Evolutionary conservation across 768 basidiomycete species (phyloP), one percentile per base, ranked within the genome.

Genomic region (Podaxis sp.): DNA sequence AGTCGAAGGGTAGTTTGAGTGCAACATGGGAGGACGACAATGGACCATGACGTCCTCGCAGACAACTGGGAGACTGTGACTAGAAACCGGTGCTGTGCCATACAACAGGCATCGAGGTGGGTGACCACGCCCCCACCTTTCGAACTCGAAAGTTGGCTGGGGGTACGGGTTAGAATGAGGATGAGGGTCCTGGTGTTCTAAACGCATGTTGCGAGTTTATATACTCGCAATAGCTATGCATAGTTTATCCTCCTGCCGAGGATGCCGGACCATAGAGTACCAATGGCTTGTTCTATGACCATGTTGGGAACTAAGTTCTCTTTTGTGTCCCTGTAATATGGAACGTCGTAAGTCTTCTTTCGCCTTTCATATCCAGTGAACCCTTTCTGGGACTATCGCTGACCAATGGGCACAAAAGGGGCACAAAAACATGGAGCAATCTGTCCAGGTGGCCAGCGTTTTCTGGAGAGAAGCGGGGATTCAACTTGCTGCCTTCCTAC

Each of bases 21-120:
- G 57, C 57, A 58, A 50, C 57, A 58, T 58, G 47, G 46, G 57
- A 35, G 47, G 36, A 58, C 47, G 23, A 58, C 16, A 23, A 16
- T n/a, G 35, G 47, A 16, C 47, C 57, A 36, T 50, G 35, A 28
- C 18, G 14, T 50, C 46, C 35, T 58, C 47, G 3, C 46, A 50
- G 37, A 58, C 57, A 50, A 58, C 47, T 37, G 21, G 36, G 23
- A 14, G 21, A 10, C 21, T 13, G 35, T 14, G 28, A 9, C 27
- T 28, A 56, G 6, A 44, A 16, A 7, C 16, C 3, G 18, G 18
- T 4, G 6, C 42, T 16, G 16, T 18, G 18, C 42, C n/a, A 44
- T 7, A 44, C 42, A 44, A 7, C 42, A 52, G 50, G 23, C 1
- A 32, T 13, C 16, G 28, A 36, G 28, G 16, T 14, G n/a, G 35